Percentiles rank a stretch among this genome's conserved stretches.
Evolutionary conservation across 2,329 filamentous ascomycete species (phyloP).

Genomic region (Lachnellula hyalina): DNA sequence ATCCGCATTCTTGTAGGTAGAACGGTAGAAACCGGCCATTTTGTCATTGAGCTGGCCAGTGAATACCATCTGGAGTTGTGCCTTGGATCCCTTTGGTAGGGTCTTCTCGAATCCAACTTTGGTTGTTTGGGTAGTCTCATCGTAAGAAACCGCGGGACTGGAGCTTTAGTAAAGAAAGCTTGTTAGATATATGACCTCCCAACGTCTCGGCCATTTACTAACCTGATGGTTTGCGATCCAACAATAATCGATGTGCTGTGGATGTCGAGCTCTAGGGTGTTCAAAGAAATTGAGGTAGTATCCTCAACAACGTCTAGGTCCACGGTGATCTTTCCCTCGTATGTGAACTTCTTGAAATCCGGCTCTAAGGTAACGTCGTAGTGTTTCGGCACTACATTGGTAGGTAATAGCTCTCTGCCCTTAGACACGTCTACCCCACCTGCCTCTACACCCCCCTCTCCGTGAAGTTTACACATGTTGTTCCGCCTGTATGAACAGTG

Average conservation of each 20-base stretch:
- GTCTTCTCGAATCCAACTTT: slow-evolving; percentile 73
- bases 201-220: slow-evolving; percentile 14
- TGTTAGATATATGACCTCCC: slow-evolving; percentile 11
- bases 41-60: slow-evolving; percentile 81
- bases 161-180: slow-evolving; percentile 42
- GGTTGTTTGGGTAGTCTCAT: slow-evolving; percentile 75
- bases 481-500: slow-evolving; percentile 70
- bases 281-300: slow-evolving; percentile 78
- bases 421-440: slow-evolving; percentile 55
- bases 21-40: slow-evolving; percentile 97
- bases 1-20: slow-evolving; percentile 79
- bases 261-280: slow-evolving; percentile 82
- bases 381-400: slow-evolving; percentile 86
- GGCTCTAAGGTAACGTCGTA: slow-evolving; percentile 91
- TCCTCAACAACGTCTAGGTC: slow-evolving; percentile 84
- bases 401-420: slow-evolving; percentile 79
- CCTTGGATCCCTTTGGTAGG: slow-evolving; percentile 70
- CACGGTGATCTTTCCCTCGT: slow-evolving; percentile 77
- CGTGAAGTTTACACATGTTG: slow-evolving; percentile 63
- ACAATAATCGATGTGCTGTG: slow-evolving; percentile 64
- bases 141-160: slow-evolving; percentile 64
- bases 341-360: slow-evolving; percentile 81
- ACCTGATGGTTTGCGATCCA: slow-evolving; percentile 49
- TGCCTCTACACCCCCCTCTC: slow-evolving; percentile 48
- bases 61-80: slow-evolving; percentile 72